phyloP scores from a whole-genome alignment of 2,329 filamentous ascomycete genomes.

The Cryphonectria japonica region DNA sequence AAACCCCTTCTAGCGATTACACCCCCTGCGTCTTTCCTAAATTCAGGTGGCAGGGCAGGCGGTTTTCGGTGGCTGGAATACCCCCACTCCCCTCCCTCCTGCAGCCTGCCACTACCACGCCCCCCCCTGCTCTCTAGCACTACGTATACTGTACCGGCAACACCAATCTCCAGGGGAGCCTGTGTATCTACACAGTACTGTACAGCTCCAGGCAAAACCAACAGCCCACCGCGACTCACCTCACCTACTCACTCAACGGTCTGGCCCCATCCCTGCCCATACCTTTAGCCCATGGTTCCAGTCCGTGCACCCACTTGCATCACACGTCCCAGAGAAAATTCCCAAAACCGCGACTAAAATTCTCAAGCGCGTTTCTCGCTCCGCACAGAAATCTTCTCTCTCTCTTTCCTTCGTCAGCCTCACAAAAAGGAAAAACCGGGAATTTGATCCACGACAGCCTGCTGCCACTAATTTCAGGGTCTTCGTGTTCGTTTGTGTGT shows the following conservation, averaged over 20 bases:
- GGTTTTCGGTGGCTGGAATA: slow-evolving; percentile 6
- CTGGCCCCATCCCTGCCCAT: not conserved
- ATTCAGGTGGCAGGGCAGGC: slow-evolving; percentile 16
- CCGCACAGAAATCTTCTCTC: not conserved
- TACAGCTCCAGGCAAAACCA: too few relatives aligned
- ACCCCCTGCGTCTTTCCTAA: slow-evolving; percentile 12
- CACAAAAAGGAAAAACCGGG: not conserved
- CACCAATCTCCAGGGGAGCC: too few relatives aligned
- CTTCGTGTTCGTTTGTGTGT: not conserved
- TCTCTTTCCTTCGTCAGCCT: not conserved
- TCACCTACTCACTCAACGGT: too few relatives aligned
- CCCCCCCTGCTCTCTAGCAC: too few relatives aligned
- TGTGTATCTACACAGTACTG: too few relatives aligned
- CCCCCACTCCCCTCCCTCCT: not conserved
- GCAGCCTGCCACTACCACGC: not conserved
- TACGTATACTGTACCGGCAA: too few relatives aligned
- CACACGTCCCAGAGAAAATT: not conserved
- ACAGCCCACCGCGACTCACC: too few relatives aligned
- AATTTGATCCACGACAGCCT: not conserved
- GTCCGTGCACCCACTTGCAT: not conserved
- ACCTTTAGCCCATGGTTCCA: not conserved
- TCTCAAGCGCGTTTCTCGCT: not conserved
- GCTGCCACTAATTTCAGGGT: not conserved
- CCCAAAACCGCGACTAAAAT: not conserved
- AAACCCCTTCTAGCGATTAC: not conserved